Evolutionary conservation across 2,329 filamentous ascomycete genomes (phyloP).

Genomic region (Ophiostoma pallidulum): DNA sequence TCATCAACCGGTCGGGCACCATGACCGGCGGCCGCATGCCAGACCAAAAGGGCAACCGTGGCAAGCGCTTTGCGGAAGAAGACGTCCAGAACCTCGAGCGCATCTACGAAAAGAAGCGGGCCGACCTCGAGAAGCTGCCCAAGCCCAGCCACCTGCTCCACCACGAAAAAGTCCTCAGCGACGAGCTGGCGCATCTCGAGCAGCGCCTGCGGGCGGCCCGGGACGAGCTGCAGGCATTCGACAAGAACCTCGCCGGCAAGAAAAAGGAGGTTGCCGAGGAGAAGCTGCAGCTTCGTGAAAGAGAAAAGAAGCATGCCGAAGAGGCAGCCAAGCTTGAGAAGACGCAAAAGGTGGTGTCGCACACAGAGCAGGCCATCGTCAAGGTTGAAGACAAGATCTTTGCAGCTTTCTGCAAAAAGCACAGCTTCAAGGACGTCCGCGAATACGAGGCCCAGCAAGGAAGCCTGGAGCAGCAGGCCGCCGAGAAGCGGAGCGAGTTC

Average conservation of each 20-base stretch:
- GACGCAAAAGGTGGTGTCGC: slow-evolving; percentile 39
- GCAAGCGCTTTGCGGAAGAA: slow-evolving; percentile 75
- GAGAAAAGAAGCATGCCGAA: slow-evolving; percentile 68
- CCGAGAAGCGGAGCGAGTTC: slow-evolving; percentile 78
- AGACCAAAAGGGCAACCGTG: slow-evolving; percentile 60
- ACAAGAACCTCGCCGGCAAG: slow-evolving; percentile 78
- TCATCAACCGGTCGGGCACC: slow-evolving; percentile 91
- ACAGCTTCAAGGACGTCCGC: slow-evolving; percentile 82
- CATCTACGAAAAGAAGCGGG: slow-evolving; percentile 63
- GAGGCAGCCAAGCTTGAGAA: slow-evolving; percentile 59
- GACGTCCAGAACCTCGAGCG: slow-evolving; percentile 80
- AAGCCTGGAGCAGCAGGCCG: slow-evolving; percentile 80
- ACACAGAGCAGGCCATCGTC: slow-evolving; percentile 55
- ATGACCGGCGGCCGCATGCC: slow-evolving; percentile 92
- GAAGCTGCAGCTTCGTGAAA: slow-evolving; percentile 62
- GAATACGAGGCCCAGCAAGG: slow-evolving; percentile 92
- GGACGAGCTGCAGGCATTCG: slow-evolving; percentile 67
- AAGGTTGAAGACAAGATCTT: slow-evolving; percentile 86
- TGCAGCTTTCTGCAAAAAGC: slow-evolving; percentile 69
- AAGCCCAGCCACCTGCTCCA: slow-evolving; percentile 64
- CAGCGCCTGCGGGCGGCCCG: slow-evolving; percentile 62
- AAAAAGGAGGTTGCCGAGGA: slow-evolving; percentile 69
- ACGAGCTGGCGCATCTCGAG: slow-evolving; percentile 70
- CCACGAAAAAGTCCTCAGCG: slow-evolving; percentile 72
- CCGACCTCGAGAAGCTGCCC: slow-evolving; percentile 71